Conservation (phyloP, 2,329 filamentous ascomycete genomes). For the Fusarium irregulare region DNA sequence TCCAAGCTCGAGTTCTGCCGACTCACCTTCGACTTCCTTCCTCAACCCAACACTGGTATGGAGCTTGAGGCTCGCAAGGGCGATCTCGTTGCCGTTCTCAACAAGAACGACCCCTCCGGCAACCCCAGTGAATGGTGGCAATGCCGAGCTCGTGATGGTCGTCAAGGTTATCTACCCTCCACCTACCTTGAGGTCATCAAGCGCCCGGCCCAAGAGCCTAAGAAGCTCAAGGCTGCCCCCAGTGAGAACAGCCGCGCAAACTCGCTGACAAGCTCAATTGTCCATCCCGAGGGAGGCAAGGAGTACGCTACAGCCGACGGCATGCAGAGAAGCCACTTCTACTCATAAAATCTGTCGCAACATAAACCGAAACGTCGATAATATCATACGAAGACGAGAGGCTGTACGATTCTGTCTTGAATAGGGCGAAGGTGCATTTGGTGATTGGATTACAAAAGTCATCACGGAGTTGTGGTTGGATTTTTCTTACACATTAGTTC, state of each 20-base stretch:
- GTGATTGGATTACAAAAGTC: conserved; percentile 45
- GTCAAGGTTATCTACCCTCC: conserved; percentile 90
- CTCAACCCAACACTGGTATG: conserved; percentile 75
- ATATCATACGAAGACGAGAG: conserved; percentile 15
- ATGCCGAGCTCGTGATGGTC: conserved; percentile 88
- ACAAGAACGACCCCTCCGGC: conserved; percentile 91
- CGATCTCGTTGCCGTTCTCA: conserved; percentile 92
- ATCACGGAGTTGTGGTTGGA: conserved; percentile 41
- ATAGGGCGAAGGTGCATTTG: conserved; percentile 37
- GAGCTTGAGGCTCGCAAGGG: conserved; percentile 95
- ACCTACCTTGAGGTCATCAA: conserved; percentile 86
- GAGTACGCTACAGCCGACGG: conserved; percentile 65
- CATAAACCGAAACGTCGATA: conserved; percentile 7
- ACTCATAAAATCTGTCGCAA: conserved; percentile 55
- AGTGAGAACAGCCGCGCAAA: conserved; percentile 61
- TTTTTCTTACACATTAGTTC: conserved; percentile 39
- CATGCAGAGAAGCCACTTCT: conserved; percentile 70
- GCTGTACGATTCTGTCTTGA: conserved; percentile 40
- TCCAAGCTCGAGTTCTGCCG: conserved; percentile 96
- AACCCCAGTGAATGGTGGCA: conserved; percentile 97
- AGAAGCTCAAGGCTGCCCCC: conserved; percentile 63
- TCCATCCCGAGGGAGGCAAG: conserved; percentile 56
- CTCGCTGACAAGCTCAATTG: conserved; percentile 60
- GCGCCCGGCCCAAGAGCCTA: conserved; percentile 62
- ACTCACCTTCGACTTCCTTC: conserved; percentile 92